Evolutionary conservation across 2,329 filamentous ascomycete genomes (phyloP), one percentile per base, ranked within the genome.

Genomic region (Blastomyces gilchristii): DNA sequence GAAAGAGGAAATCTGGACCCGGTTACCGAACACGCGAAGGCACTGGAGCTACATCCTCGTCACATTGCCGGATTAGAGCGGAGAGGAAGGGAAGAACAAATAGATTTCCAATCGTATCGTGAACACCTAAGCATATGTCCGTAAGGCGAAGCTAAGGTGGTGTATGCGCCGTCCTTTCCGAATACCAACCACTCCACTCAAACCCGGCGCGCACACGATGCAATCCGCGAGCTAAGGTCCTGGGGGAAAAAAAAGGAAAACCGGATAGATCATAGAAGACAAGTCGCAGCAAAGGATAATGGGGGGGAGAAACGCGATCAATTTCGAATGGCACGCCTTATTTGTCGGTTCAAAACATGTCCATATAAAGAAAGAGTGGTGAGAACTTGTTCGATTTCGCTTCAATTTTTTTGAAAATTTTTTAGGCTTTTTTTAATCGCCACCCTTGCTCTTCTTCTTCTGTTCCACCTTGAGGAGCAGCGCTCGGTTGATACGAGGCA

Each of bases 401-500:
- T 45, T 18, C 18, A 1, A 14, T 45, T 45, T 45, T 18, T 5
- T 18, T 18, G 12, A 34, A 4, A 34, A 9, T 43, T 43, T 43
- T 8, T 43, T 43, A 43, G 43, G 14, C 7, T 8, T 16, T 18
- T 68, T 68, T 70, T 71, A 75, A 63, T 69, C 69, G 56, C 75
- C 76, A 39, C 73, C 74, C 80, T 85, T 85, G 74, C 82, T 87
- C 81, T 91, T 91, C 89, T 96, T 96, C 89, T 96, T 96, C 80
- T 96, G 90, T 80, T 96, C 91, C 63, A 96, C 91, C 86, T 96
- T 96, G 76, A 96, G 85, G 71, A 99, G 83, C 70, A 99, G 82
- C 16, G 94, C 94, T 71, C 94, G 90, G 83, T 99, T 97, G 86
- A 99, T 99, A 80, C 97, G 93, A 68, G 94, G 94, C 73, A 99